A percentile compares a stretch with the other conserved stretches of the same genome.
phyloP scores from a whole-genome alignment of 2,329 filamentous ascomycete species.

The Xylaria sp. region DNA sequence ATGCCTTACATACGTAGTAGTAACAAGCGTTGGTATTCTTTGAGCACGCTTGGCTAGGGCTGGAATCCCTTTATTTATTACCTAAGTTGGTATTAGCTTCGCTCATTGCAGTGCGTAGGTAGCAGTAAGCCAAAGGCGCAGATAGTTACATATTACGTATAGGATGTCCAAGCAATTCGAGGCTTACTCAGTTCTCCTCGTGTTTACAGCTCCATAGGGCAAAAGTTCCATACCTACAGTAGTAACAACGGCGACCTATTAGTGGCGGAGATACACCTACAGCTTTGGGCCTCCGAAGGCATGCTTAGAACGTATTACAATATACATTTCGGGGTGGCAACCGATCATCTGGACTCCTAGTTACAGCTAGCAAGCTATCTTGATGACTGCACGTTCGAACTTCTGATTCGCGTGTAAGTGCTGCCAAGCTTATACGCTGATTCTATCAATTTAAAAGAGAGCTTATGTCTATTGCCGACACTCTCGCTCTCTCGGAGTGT shows the following conservation, averaged over 20 bases:
- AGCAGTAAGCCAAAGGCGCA: conserved; percentile 4
- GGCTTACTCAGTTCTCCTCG: conserved; percentile 23
- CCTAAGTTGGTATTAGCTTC: background rate
- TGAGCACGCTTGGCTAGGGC: background rate
- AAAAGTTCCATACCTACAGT: conserved; percentile 3
- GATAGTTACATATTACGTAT: background rate
- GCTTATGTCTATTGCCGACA: background rate
- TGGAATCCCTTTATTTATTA: background rate
- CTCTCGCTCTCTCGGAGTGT: background rate
- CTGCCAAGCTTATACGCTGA: background rate
- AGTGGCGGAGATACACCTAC: background rate
- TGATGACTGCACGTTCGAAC: background rate
- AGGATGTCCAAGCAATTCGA: conserved; percentile 10
- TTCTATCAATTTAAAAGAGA: background rate
- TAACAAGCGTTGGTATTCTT: background rate
- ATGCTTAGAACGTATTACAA: background rate
- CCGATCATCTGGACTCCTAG: background rate
- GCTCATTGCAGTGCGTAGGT: conserved; percentile 22
- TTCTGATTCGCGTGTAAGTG: background rate
- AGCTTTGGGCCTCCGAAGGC: background rate
- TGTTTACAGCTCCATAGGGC: conserved; percentile 16
- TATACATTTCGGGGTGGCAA: background rate
- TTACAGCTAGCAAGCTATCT: background rate
- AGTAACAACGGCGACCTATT: background rate
- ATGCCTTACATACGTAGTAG: no score